Conservation (phyloP, 1,139 yeast genomes). For the Kurtzmaniella quercitrusa region DNA sequence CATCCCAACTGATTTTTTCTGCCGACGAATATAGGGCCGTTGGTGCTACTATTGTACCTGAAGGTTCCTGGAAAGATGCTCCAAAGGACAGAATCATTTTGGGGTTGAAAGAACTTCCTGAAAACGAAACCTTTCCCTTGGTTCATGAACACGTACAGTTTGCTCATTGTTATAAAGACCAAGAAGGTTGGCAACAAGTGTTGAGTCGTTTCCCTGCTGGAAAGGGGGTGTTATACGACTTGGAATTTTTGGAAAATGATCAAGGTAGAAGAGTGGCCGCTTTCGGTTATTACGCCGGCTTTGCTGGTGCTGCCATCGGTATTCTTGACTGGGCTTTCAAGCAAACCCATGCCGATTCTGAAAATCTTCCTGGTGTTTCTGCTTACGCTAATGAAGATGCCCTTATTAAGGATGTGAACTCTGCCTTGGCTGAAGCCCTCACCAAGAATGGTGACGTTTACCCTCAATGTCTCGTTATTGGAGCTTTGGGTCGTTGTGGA, state of each 20-base stretch:
- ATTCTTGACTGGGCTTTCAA: conserved; percentile 92
- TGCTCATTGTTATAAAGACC: conserved; percentile 98
- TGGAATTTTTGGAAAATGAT: conserved; percentile 91
- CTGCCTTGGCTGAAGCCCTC: conserved; percentile 56
- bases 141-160: conserved; percentile 95
- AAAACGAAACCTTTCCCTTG: conserved; percentile 82
- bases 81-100: conserved; percentile 85
- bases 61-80: conserved; percentile 88
- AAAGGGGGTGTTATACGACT: conserved; percentile 82
- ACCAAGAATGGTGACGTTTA: conserved; percentile 55
- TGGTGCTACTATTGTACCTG: conserved; percentile 88
- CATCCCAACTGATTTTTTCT: conserved; percentile 76
- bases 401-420: conserved; percentile 66
- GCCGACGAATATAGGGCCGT: conserved; percentile 69
- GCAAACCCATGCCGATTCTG: conserved; percentile 60
- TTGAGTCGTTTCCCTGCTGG: conserved; percentile 86
- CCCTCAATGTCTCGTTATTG: conserved; percentile 85
- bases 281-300: conserved; percentile 97
- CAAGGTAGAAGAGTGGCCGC: conserved; percentile 98
- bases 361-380: conserved; percentile 68
- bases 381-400: conserved; percentile 81
- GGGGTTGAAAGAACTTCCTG: conserved; percentile 95
- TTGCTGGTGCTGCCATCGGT: conserved; percentile 98
- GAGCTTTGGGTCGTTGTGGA: conserved; percentile 98
- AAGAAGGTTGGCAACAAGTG: conserved; percentile 95